Conservation (phyloP, 768 basidiomycete species). For the Tylopilus vinaceipallidus region DNA sequence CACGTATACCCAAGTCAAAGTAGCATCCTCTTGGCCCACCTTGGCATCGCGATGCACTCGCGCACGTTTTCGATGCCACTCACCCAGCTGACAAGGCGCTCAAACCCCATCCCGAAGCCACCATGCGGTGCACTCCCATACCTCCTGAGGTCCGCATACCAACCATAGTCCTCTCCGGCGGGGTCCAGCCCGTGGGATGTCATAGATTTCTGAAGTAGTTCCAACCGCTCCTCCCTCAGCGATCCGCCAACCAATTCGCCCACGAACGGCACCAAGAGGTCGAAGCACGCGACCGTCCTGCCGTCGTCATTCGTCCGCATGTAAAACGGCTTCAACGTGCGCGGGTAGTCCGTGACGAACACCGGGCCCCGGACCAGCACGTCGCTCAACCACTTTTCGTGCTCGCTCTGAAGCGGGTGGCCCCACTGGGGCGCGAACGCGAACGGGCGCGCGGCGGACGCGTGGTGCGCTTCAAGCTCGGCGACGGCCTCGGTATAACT, state of each 20-base stretch:
- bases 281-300: constrained; percentile 88
- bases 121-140: constrained; percentile 91
- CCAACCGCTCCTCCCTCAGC: constrained; percentile 73
- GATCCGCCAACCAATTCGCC: constrained; percentile 95
- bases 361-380: constrained; percentile 67
- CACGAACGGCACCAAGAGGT: constrained; percentile 81
- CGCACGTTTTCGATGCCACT: constrained; percentile 87
- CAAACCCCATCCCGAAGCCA: constrained; percentile 96
- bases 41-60: constrained; percentile 89
- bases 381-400: constrained; percentile 89
- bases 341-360: constrained; percentile 91
- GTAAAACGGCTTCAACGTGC: constrained; percentile 87
- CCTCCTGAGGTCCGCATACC: constrained; percentile 83
- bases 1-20: constrained; percentile 36
- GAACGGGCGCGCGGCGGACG: constrained; percentile 41
- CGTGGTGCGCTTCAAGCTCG: constrained; percentile 44
- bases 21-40: constrained; percentile 81
- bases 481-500: constrained; percentile 76
- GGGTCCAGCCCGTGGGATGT: constrained; percentile 42
- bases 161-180: constrained; percentile 42
- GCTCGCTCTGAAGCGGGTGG: constrained; percentile 75
- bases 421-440: constrained; percentile 66
- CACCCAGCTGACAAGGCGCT: constrained; percentile 84
- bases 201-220: constrained; percentile 53
- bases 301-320: constrained; percentile 71